Evolutionary conservation across 2,329 filamentous ascomycete genomes (phyloP).

Genomic region (Phyllosticta capitalensis): DNA sequence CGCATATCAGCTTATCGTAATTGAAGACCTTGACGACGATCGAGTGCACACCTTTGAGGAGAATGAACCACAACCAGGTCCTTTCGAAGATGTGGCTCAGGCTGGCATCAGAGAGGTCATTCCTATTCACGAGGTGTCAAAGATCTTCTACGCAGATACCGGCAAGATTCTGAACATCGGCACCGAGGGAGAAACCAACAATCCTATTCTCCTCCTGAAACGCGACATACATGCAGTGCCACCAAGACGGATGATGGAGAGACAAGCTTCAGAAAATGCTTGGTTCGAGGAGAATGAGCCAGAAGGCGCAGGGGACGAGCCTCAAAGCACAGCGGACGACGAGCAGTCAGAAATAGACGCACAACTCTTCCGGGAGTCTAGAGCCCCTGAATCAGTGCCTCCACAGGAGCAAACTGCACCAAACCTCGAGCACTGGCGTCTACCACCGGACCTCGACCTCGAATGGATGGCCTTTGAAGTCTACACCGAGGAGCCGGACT

Average conservation of each 20-base stretch:
- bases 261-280: slow-evolving; percentile 17
- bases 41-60: slow-evolving; percentile 59
- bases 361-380: slow-evolving; percentile 35
- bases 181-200: slow-evolving; percentile 56
- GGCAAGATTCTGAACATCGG: slow-evolving; percentile 83
- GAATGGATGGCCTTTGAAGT: slow-evolving; percentile 92
- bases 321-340: slow-evolving; percentile 11
- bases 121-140: slow-evolving; percentile 68
- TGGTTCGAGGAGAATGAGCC: slow-evolving; percentile 31
- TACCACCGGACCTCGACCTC: slow-evolving; percentile 69
- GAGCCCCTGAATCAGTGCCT: slow-evolving; percentile 13
- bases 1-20: slow-evolving; percentile 68
- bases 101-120: slow-evolving; percentile 59
- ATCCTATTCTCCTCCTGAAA: slow-evolving; percentile 65
- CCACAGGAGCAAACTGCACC: slow-evolving; percentile 7
- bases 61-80: slow-evolving; percentile 43
- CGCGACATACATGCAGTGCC: slow-evolving; percentile 56
- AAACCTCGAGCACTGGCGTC: slow-evolving; percentile 36
- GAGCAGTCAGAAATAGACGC: slow-evolving; percentile 38
- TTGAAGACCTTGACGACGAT: slow-evolving; percentile 72
- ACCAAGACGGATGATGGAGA: slow-evolving; percentile 49
- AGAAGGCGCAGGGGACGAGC: slow-evolving; percentile 20
- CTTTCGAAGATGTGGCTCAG: slow-evolving; percentile 50
- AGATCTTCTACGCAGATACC: slow-evolving; percentile 88
- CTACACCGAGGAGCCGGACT: slow-evolving; percentile 54